Percentiles rank a stretch among this genome's conserved stretches.
Evolutionary conservation across 345 rosid species (phyloP).

Genomic region (Crucihimalaya himalaica): DNA sequence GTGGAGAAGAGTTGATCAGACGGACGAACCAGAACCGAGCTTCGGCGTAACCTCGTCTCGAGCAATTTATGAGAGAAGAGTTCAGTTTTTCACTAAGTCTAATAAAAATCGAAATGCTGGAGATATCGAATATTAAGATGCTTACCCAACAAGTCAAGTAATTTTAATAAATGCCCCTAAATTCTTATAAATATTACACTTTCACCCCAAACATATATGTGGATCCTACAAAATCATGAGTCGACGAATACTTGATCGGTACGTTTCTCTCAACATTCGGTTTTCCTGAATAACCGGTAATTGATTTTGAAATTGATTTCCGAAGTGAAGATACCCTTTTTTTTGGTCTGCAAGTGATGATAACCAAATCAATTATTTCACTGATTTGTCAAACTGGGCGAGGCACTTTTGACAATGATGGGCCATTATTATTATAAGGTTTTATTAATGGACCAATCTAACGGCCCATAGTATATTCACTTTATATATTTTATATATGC

Average conservation of each 20-base stretch:
- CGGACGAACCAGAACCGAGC: background rate
- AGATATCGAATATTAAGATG: slow-evolving; percentile 33
- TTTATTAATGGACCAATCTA: background rate
- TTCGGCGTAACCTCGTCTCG: background rate
- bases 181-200: background rate
- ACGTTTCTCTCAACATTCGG: background rate
- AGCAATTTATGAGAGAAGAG: slow-evolving; percentile 10
- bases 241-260: background rate
- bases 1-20: slow-evolving; percentile 3
- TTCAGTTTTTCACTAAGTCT: background rate
- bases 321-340: no score
- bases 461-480: background rate
- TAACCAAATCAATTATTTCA: no score
- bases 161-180: slow-evolving; percentile 9
- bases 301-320: background rate
- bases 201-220: background rate
- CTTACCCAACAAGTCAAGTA: slow-evolving; percentile 43
- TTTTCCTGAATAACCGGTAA: background rate
- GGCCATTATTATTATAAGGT: background rate
- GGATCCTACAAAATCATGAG: no score
- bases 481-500: no score
- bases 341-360: no score
- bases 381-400: no score
- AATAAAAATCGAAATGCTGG: background rate
- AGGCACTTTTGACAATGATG: background rate